These are phyloP conservation scores for Fagopyrum homotropicum DNA, from an alignment of 148 eudicot species.

Conservation along the genomic window DNA sequence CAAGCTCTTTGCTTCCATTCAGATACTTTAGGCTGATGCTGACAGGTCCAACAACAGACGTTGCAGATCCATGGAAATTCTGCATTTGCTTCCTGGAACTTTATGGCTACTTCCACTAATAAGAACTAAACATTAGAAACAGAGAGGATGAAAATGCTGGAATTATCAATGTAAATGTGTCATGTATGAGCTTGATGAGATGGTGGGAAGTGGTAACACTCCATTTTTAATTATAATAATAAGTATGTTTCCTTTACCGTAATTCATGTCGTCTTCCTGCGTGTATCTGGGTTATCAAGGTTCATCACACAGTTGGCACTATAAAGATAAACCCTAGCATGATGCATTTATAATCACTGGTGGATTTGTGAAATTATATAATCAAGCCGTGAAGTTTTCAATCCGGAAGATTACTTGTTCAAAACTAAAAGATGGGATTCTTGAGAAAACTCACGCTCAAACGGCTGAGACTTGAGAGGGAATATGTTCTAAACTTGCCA, in stretches of 20 bases:
- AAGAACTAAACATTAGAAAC: background rate
- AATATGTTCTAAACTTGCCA: background rate
- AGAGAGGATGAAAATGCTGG: background rate
- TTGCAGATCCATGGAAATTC: slow-evolving; percentile 60
- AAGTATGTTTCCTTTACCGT: too few species aligned
- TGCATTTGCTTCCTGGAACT: slow-evolving; percentile 90
- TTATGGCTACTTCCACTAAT: slow-evolving; percentile 69
- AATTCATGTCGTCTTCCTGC: too few species aligned
- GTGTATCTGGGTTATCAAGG: too few species aligned
- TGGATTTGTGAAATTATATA: too few species aligned
- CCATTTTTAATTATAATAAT: too few species aligned
- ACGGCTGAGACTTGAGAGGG: background rate
- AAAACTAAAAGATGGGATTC: too few species aligned
- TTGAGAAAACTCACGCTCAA: too few species aligned
- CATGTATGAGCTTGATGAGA: background rate
- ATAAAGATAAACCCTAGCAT: too few species aligned
- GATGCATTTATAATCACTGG: too few species aligned
- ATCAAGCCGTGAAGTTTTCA: too few species aligned
- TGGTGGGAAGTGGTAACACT: background rate
- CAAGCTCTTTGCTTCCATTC: slow-evolving; percentile 71
- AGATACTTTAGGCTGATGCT: slow-evolving; percentile 68
- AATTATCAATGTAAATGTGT: background rate
- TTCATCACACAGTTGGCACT: too few species aligned
- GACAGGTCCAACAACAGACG: slow-evolving; percentile 69
- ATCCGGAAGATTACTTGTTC: too few species aligned